A percentile compares a stretch with the other conserved stretches of the same genome.
Evolutionary conservation across 805 yeast species (phyloP).

Genomic region (Ogataea methanolica): DNA sequence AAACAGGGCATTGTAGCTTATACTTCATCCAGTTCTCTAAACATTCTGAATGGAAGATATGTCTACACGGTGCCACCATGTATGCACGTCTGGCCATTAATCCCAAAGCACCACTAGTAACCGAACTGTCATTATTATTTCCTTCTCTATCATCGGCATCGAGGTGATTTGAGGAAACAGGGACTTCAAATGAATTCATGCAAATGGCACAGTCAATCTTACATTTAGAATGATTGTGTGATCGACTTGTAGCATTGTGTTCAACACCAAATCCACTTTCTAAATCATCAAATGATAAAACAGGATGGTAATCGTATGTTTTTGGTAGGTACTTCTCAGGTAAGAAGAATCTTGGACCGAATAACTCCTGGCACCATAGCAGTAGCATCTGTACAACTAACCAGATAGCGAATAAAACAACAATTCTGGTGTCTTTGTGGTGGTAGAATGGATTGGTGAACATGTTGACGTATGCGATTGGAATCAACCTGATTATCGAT

Average conservation of each 20-base stretch:
- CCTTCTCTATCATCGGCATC: conserved; percentile 9
- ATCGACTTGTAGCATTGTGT: conserved; percentile 30
- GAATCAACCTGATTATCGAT: conserved; percentile 55
- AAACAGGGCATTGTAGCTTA: conserved; percentile 90
- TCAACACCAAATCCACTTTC: conserved; percentile 60
- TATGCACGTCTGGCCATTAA: conserved; percentile 39
- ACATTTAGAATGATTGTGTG: conserved; percentile 35
- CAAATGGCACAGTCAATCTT: conserved; percentile 83
- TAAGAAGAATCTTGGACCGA: conserved; percentile 82
- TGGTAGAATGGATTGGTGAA: conserved; percentile 65
- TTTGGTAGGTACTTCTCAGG: conserved; percentile 73
- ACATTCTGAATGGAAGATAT: conserved; percentile 86
- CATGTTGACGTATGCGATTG: conserved; percentile 51
- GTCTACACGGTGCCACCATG: conserved; percentile 90
- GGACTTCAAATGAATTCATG: conserved; percentile 72
- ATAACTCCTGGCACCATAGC: conserved; percentile 55
- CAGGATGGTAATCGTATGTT: conserved; percentile 79
- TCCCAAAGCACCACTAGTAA: conserved; percentile 15
- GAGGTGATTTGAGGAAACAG: conserved; percentile 25
- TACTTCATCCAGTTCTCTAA: conserved; percentile 91
- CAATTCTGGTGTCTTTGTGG: conserved; percentile 52
- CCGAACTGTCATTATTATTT: conserved; percentile 3
- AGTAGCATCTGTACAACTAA: conserved; percentile 52
- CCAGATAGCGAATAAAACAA: conserved; percentile 48
- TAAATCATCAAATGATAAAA: conserved; percentile 52